Evolutionary conservation across 768 basidiomycete species (phyloP), one percentile per base, ranked within the genome.

Genomic region (Pulveroboletus sp.): DNA sequence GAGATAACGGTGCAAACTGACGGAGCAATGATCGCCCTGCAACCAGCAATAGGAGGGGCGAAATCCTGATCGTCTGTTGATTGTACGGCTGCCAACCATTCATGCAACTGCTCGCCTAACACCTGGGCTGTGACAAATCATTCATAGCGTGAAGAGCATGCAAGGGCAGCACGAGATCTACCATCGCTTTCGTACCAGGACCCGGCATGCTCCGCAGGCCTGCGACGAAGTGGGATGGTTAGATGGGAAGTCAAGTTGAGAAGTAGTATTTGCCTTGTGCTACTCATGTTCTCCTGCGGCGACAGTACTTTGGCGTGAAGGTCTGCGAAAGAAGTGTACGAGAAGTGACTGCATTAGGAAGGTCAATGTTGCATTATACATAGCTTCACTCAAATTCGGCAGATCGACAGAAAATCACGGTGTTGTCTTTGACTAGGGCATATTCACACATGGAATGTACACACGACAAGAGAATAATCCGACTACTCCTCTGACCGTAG

Each of bases 1-100:
- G 41, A 35, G 50, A 40, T 14, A 31, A 17, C 23, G 24, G 29
- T 40, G 46, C 25, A 37, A 35, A 76, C 91, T 57, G 60, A 97
- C 94, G 97, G 97, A 17, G 89, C 94, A 38, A 99, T 94, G 63
- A 99, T 79, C n/a, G 94, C 97, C 64, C 81, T 87, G 56, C 79
- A 81, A 24, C 83, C 79, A 42, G 69, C 61, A 56, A 93, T 75
- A 2, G 94, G 93, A 35, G 81, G 85, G 2, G 68, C 60, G 73
- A 82, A 82, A 59, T 79, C 50, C 21, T 73, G 68, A 32, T 70
- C 67, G 6, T 66, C 63, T 4, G 74, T 70, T 27, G 76, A 48
- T 21, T 76, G 67, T 24, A 90, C 90, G 25, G 71, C 72, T 6
- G 63, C 69, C 8, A 97, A 74, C 78, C 87, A 92, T 16, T 59